A percentile compares a stretch with the other conserved stretches of the same genome.
These are phyloP conservation scores for Cicer pinnatifidum DNA, from an alignment of 306 rosid genomes.

Conservation along the genomic window DNA sequence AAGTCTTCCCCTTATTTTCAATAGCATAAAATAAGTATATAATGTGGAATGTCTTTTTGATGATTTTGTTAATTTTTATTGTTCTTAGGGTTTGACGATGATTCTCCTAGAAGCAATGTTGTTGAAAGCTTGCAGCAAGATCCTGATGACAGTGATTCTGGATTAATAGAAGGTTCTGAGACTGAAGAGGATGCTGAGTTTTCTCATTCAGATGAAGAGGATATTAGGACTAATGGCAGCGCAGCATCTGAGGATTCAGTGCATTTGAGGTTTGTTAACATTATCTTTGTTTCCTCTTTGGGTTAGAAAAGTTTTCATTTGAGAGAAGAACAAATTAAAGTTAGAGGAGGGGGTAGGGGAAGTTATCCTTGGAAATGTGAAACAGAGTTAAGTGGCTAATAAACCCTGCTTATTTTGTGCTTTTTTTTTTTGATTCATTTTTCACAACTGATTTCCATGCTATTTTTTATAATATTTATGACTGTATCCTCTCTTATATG, in stretches of 20 bases:
- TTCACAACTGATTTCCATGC: background rate
- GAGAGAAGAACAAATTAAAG: slow-evolving; percentile 24
- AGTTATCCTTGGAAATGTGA: slow-evolving; percentile 4
- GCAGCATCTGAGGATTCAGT: slow-evolving; percentile 48
- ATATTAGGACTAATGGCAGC: slow-evolving; percentile 43
- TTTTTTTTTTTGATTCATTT: background rate
- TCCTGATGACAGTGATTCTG: slow-evolving; percentile 40
- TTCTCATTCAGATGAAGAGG: slow-evolving; percentile 64
- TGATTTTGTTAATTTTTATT: slow-evolving; percentile 1
- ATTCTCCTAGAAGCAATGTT: slow-evolving; percentile 45
- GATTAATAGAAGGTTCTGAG: slow-evolving; percentile 51
- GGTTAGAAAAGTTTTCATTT: slow-evolving; percentile 8
- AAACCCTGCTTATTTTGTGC: slow-evolving; percentile 1
- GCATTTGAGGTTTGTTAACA: slow-evolving; percentile 57
- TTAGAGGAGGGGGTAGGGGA: background rate
- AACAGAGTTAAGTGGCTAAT: slow-evolving; percentile 3
- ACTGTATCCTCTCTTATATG: background rate
- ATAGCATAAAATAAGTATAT: slow-evolving; percentile 12
- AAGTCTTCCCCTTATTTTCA: slow-evolving; percentile 5
- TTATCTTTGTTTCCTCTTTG: slow-evolving; percentile 1
- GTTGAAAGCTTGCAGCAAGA: slow-evolving; percentile 44
- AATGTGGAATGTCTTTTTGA: slow-evolving; percentile 22
- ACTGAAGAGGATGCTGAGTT: slow-evolving; percentile 54
- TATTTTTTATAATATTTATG: background rate
- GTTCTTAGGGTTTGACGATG: slow-evolving; percentile 53